phyloP scores from a whole-genome alignment of 768 basidiomycete genomes.

The Baorangia bicolor region DNA sequence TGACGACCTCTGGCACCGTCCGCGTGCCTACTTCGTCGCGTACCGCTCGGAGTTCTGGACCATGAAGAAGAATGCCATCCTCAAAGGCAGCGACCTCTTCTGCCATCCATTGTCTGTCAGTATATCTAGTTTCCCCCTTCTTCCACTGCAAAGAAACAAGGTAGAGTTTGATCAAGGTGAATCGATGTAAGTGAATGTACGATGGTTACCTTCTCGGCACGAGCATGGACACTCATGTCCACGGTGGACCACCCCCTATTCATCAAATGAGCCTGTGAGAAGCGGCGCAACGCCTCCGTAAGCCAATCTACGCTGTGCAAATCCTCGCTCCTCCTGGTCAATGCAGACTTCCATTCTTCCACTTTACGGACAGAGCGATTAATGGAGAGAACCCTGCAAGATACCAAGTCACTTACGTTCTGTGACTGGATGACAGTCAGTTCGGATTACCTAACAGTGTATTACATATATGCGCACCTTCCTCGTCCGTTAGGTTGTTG shows the following conservation, averaged over 20 bases:
- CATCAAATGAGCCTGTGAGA: constrained; percentile 65
- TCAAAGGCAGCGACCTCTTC: constrained; percentile 76
- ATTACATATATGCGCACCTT: constrained; percentile 50
- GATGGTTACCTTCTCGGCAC: constrained; percentile 59
- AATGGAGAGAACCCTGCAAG: not conserved
- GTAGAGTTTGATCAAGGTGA: constrained; percentile 8
- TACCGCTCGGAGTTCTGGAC: constrained; percentile 78
- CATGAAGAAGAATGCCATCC: constrained; percentile 67
- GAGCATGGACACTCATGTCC: constrained; percentile 57
- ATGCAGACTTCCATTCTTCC: constrained; percentile 58
- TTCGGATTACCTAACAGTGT: constrained; percentile 17
- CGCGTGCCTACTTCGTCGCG: constrained; percentile 71
- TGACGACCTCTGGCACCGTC: constrained; percentile 73
- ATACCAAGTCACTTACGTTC: constrained; percentile 47
- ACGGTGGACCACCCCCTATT: constrained; percentile 59
- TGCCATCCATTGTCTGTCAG: constrained; percentile 67
- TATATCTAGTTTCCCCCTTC: constrained; percentile 59
- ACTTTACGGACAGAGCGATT: constrained; percentile 40
- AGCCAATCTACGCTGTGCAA: constrained; percentile 75
- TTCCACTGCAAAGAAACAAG: constrained; percentile 58
- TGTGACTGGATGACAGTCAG: constrained; percentile 40
- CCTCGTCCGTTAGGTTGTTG: constrained; percentile 59
- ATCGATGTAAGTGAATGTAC: constrained; percentile 7
- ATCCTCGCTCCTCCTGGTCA: constrained; percentile 54
- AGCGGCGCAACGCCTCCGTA: constrained; percentile 69